A percentile compares a stretch with the other conserved stretches of the same genome.
These are phyloP conservation scores for Cyclotella kingstonii DNA, from an alignment of 108 stramenopile genomes.

Conservation along the genomic window DNA sequence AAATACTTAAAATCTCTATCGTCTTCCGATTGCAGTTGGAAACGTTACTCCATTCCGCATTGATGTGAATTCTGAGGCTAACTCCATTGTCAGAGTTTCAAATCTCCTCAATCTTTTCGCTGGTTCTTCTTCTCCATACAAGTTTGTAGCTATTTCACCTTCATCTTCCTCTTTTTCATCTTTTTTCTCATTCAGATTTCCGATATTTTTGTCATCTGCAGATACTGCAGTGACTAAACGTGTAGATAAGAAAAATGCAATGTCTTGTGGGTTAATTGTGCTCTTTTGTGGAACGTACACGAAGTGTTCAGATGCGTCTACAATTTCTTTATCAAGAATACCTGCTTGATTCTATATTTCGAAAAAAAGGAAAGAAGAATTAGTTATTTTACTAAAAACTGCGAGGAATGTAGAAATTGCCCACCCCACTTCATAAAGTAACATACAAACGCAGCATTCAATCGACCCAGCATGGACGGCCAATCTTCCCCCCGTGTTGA, in stretches of 20 bases:
- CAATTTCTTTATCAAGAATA: constrained; percentile 71
- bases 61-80: constrained; percentile 80
- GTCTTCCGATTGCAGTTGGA: not conserved
- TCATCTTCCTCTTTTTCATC: constrained; percentile 31
- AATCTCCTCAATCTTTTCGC: constrained; percentile 55
- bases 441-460: constrained; percentile 79
- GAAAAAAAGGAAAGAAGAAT: not conserved
- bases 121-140: constrained; percentile 45
- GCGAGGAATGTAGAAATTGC: not conserved
- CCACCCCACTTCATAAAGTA: not conserved
- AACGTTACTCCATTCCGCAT: constrained; percentile 62
- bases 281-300: constrained; percentile 75
- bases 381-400: not conserved
- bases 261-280: constrained; percentile 79
- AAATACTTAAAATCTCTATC: no score
- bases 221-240: constrained; percentile 52
- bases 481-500: constrained; percentile 76
- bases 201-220: constrained; percentile 22
- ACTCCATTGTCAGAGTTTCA: constrained; percentile 59
- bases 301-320: constrained; percentile 80
- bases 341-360: constrained; percentile 58
- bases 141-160: constrained; percentile 1
- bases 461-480: constrained; percentile 79
- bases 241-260: constrained; percentile 84
- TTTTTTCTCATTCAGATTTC: not conserved